Conservation (phyloP, 1,284 basidiomycete species). For the Cryptococcus sp. region DNA sequence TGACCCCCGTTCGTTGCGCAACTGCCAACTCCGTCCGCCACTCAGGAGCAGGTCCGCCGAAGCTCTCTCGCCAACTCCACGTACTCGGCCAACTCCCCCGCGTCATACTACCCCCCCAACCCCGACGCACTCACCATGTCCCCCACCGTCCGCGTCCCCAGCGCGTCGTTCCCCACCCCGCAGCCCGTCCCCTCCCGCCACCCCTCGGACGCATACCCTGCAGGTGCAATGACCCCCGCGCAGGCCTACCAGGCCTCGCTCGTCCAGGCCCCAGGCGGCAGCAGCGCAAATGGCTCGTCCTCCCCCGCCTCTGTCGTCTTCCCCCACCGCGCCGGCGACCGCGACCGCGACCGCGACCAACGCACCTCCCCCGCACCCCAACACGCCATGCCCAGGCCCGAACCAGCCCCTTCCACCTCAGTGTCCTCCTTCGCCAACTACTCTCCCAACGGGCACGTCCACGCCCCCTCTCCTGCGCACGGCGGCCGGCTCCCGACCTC, state of each 20-base stretch:
- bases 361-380: slow-evolving; percentile 9
- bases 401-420: slow-evolving; percentile 4
- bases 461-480: no score
- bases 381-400: slow-evolving; percentile 8
- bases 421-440: slow-evolving; percentile 6
- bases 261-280: slow-evolving; percentile 4
- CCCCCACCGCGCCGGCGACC: slow-evolving; percentile 17
- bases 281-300: slow-evolving; percentile 7
- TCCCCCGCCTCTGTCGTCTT: slow-evolving; percentile 27
- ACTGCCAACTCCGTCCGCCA: background rate
- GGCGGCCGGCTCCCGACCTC: slow-evolving; percentile 9
- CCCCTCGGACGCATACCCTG: background rate
- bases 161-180: slow-evolving; percentile 6
- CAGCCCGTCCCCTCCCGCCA: background rate
- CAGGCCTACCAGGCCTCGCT: slow-evolving; percentile 25
- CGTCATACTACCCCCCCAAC: slow-evolving; percentile 31
- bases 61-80: slow-evolving; percentile 31
- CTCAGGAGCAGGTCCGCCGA: slow-evolving; percentile 9
- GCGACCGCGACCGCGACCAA: slow-evolving; percentile 5
- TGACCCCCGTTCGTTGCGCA: no score
- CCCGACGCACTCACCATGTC: slow-evolving; percentile 19
- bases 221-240: slow-evolving; percentile 18
- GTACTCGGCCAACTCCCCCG: slow-evolving; percentile 29
- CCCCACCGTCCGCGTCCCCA: slow-evolving; percentile 11
- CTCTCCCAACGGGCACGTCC: background rate